Conservation (phyloP, 2,329 filamentous ascomycete species). For the Neonectria sp. region DNA sequence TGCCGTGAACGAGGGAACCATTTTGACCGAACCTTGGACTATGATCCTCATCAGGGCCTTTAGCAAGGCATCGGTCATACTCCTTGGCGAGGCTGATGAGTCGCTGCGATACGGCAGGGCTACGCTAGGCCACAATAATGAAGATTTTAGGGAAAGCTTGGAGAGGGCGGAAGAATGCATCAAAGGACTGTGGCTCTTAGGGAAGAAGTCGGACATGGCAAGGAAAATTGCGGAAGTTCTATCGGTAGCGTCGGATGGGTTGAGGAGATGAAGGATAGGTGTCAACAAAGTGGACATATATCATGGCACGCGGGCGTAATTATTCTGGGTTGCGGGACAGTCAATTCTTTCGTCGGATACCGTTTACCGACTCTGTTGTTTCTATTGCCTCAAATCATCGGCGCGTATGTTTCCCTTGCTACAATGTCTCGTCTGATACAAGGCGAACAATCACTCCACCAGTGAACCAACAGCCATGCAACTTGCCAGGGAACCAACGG, state of each 20-base stretch:
- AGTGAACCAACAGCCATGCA: background rate
- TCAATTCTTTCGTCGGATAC: background rate
- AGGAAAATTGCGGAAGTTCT: conserved; percentile 44
- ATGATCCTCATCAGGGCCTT: conserved; percentile 69
- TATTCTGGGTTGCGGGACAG: background rate
- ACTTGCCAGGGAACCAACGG: background rate
- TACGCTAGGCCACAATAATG: conserved; percentile 38
- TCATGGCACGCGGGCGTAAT: background rate
- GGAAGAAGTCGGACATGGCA: conserved; percentile 68
- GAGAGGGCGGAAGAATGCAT: conserved; percentile 63
- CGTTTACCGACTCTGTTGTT: background rate
- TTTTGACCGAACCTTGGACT: conserved; percentile 73
- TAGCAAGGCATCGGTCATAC: conserved; percentile 59
- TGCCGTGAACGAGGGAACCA: conserved; percentile 66
- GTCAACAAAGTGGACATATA: background rate
- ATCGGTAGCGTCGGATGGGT: conserved; percentile 23
- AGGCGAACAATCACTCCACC: background rate
- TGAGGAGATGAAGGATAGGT: conserved; percentile 6
- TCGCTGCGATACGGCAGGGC: conserved; percentile 39
- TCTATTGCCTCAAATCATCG: no score
- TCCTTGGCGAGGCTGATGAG: conserved; percentile 53
- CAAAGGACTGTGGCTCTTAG: conserved; percentile 67
- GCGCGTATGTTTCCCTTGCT: background rate
- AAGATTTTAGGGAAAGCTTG: conserved; percentile 49
- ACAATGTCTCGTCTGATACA: background rate